Evolutionary conservation across 768 basidiomycete species (phyloP), one percentile per base, ranked within the genome.

Genomic region (Lentinula detonsa): DNA sequence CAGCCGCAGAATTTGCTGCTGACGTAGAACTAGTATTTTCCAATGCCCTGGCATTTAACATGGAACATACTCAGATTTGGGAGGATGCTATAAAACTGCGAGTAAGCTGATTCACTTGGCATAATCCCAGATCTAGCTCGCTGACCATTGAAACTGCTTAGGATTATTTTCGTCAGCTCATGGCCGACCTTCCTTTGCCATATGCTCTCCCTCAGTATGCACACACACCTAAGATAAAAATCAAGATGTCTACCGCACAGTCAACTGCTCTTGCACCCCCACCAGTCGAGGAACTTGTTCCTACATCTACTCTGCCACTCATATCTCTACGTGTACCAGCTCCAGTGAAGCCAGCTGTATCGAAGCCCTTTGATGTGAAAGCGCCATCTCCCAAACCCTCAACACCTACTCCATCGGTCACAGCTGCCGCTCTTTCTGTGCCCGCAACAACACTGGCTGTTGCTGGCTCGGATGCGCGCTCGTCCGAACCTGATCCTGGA

Each of bases 11-110:
- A 28, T 96, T 95, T 68, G 87, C 88, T 48, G 84, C 83, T 8
- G 95, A 98, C 62, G 88, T 95, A 13, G 92, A 95, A 66, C 81
- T 95, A 45, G 89, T 98, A 28, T 96, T 95, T 73, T 82, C 85
- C 6, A 98, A 98, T 70, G 95, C 94, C 9, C 78, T 92, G 70
- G 74, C 81, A 61, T 98, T 95, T 75, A 98, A 98, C 66, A 86
- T 84, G 68, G 94, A 96, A 33, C 85, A 89, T 68, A 91, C 88
- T 31, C 81, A 74, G 59, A 90, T 94, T 33, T 93, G 90, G 87
- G 85, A 90, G 65, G 90, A 92, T 66, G 91, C 92, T 18, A 69
- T 79, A 18, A 71, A 76, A 3, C 80, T 94, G 28, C 78, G 85
- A 66, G 91, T 91, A 70, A 39, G 80, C 74, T 53, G 39, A 5